Evolutionary conservation across 2,329 filamentous ascomycete genomes (phyloP).

Genomic region (Ophiocordyceps robertsii): DNA sequence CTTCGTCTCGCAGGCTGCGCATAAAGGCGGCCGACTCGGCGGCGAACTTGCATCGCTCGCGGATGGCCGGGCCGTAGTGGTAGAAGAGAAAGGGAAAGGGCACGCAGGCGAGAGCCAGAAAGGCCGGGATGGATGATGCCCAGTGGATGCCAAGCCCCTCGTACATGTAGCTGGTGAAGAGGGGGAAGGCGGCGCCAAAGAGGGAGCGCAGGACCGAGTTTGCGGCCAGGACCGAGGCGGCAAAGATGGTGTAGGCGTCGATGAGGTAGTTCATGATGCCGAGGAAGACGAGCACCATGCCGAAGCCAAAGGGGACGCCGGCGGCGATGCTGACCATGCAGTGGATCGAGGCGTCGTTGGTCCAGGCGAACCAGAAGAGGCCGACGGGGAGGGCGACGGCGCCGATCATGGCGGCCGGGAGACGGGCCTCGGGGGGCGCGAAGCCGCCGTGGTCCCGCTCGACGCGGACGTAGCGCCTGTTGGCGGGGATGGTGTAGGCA

Average conservation of each 20-base stretch:
- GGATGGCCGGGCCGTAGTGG: conserved; percentile 58
- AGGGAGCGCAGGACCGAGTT: conserved; percentile 71
- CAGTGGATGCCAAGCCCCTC: conserved; percentile 58
- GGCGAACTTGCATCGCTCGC: conserved; percentile 57
- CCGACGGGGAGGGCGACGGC: conserved; percentile 49
- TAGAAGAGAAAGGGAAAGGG: conserved; percentile 76
- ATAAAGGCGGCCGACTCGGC: not conserved
- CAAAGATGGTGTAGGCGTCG: conserved; percentile 54
- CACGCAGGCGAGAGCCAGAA: conserved; percentile 65
- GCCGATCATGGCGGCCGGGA: conserved; percentile 64
- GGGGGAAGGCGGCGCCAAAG: conserved; percentile 65
- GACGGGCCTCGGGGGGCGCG: conserved; percentile 48
- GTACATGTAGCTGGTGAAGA: conserved; percentile 79
- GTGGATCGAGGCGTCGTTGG: conserved; percentile 30
- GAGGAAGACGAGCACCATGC: conserved; percentile 77
- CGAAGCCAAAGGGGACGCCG: conserved; percentile 61
- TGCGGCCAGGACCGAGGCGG: conserved; percentile 66
- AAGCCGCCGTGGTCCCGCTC: conserved; percentile 32
- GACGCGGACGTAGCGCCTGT: not conserved
- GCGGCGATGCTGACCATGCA: conserved; percentile 64
- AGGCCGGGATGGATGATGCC: conserved; percentile 60
- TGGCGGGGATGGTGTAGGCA: not conserved
- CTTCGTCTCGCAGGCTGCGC: not conserved
- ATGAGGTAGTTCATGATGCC: conserved; percentile 62
- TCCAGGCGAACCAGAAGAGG: conserved; percentile 46